Evolutionary conservation across 176 grass and related monocot species (phyloP).

Genomic region (Paspalum notatum): DNA sequence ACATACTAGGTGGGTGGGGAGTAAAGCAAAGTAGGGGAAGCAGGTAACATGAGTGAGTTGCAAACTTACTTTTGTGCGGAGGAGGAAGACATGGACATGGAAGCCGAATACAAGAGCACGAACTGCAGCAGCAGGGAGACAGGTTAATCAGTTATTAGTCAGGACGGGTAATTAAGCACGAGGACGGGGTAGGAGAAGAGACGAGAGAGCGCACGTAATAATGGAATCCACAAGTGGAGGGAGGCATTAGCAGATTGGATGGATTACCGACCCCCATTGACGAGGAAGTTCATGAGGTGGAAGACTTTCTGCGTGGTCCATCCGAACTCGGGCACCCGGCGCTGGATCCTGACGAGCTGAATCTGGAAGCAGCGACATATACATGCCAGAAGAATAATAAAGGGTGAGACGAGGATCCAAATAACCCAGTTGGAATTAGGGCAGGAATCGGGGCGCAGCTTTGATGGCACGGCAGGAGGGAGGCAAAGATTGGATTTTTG

Average conservation of each 20-base stretch:
- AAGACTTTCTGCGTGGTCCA: slow-evolving; percentile 99
- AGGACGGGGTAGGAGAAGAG: no score
- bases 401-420: slow-evolving; percentile 17
- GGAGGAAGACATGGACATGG: slow-evolving; percentile 72
- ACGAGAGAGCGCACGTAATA: no score
- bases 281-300: slow-evolving; percentile 99
- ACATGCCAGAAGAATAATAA: not conserved
- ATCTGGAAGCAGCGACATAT: slow-evolving; percentile 55
- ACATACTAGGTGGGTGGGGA: no score
- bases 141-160: not conserved
- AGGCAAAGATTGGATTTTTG: not conserved
- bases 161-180: no score
- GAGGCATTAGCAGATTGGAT: not conserved
- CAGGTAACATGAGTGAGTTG: not conserved
- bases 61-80: slow-evolving; percentile 62
- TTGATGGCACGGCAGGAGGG: no score
- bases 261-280: slow-evolving; percentile 73
- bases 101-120: slow-evolving; percentile 83
- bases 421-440: not conserved
- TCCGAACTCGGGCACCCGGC: slow-evolving; percentile 85
- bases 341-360: slow-evolving; percentile 89
- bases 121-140: slow-evolving; percentile 50
- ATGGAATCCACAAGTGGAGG: not conserved
- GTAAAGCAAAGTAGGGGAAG: not conserved
- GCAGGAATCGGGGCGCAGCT: no score